Base-by-base conservation (phyloP, 2,329 filamentous ascomycete species). In the Clarireedia homoeocarpa region DNA sequence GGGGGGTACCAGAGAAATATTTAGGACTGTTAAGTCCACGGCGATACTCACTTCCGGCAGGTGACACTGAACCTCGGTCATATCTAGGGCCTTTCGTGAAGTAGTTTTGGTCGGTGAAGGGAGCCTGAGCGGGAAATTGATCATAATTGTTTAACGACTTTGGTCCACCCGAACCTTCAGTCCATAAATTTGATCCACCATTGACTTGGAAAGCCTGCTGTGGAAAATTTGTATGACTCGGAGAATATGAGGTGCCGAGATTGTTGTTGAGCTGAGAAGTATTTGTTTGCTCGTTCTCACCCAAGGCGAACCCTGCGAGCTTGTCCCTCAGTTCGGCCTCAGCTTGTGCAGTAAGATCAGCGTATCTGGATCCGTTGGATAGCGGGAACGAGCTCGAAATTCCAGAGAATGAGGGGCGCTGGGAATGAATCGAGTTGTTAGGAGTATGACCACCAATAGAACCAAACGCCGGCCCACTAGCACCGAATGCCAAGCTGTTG, bases 371-470 rank as follows among this genome's bases (percentile, higher is more conserved):
- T 15, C 69, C 70, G 58, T 74, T 76, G 46, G 71, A 67, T 58
- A 78, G 75, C 5, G 77, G 69, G 57, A 78, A 75, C 0, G 80
- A 79, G 5, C 72, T 66, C 3, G 75, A 72, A 36, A 75, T 75
- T 30, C 70, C 70, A n/a, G 72, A 69, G 47, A 75, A 68, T 2
- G 72, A 72, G 23, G 73, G 71, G 6, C 75, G 73, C 55, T 78
- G 75, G 1, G 77, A 75, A 57, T 77, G 75, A 24, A 73, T 72
- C 40, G 77, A 72, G 67, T 71, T 73, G 67, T 69, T 72, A 53
- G 73, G 69, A 5, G 72, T 73, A 60, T 77, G 75, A 10, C 62
- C 60, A 24, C 61, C 62, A 40, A 66, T 63, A 23, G 64, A 66
- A 12, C 64, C 71, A 66, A 62, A 68, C 39, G 55, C 48, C 17